Percentiles rank a stretch among this genome's conserved stretches.
These are phyloP conservation scores for Trichosporon sp. DNA, from an alignment of 1,284 basidiomycete genomes.

Conservation along the genomic window DNA sequence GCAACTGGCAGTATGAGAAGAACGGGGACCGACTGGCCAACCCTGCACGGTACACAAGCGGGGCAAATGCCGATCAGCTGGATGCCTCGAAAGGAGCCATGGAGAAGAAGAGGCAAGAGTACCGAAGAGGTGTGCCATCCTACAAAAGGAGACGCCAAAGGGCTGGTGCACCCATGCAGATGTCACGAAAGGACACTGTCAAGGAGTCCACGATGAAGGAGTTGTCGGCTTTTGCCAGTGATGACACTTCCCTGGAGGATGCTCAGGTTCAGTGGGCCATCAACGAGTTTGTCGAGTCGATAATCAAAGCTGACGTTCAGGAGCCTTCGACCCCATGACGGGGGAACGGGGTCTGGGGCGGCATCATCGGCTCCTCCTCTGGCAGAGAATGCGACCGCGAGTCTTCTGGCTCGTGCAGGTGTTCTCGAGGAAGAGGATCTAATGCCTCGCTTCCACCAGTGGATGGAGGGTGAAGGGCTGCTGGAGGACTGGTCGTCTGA, in stretches of 20 bases:
- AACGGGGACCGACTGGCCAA: slow-evolving; percentile 44
- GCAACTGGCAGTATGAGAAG: slow-evolving; percentile 55
- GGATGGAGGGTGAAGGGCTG: slow-evolving; percentile 38
- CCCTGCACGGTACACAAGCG: slow-evolving; percentile 38
- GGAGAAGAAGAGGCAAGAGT: slow-evolving; percentile 36
- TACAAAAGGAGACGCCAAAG: slow-evolving; percentile 60
- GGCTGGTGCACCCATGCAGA: slow-evolving; percentile 39
- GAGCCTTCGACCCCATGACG: slow-evolving; percentile 20
- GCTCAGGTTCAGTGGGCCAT: slow-evolving; percentile 47
- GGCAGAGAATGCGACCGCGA: slow-evolving; percentile 18
- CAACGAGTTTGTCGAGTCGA: slow-evolving; percentile 30
- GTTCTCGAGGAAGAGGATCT: slow-evolving; percentile 52
- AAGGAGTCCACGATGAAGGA: slow-evolving; percentile 43
- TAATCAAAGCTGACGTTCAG: slow-evolving; percentile 18
- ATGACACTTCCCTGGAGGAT: slow-evolving; percentile 34
- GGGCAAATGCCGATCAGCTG: slow-evolving; percentile 43
- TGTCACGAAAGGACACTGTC: slow-evolving; percentile 12
- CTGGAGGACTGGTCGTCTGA: slow-evolving; percentile 69
- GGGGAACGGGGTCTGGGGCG: slow-evolving; percentile 9
- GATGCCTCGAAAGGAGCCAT: slow-evolving; percentile 39
- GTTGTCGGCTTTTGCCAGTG: slow-evolving; percentile 48
- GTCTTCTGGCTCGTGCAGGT: slow-evolving; percentile 40
- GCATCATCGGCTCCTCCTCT: slow-evolving; percentile 7
- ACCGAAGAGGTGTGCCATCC: slow-evolving; percentile 58
- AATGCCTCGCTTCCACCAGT: slow-evolving; percentile 31